These are phyloP conservation scores for Ustanciosporium gigantosporum DNA, from an alignment of 1,284 basidiomycete species.

Conservation along the genomic window DNA sequence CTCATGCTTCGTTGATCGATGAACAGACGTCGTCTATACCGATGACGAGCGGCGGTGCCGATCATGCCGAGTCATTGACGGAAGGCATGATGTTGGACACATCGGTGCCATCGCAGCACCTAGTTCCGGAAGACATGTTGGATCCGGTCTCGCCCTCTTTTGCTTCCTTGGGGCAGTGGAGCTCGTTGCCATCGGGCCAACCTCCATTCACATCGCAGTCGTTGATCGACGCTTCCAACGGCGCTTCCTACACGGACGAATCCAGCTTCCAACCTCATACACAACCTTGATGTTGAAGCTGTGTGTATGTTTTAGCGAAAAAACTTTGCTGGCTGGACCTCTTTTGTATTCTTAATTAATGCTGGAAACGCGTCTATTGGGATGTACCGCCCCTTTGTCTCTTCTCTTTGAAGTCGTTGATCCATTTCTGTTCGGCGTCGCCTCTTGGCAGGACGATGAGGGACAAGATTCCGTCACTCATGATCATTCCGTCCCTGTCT, in stretches of 20 bases:
- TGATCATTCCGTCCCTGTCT: slow-evolving; percentile 76
- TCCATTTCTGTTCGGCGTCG: slow-evolving; percentile 76
- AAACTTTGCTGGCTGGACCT: no score
- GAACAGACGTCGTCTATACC: not conserved
- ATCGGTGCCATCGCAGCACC: not conserved
- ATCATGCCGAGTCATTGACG: not conserved
- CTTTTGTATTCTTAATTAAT: no score
- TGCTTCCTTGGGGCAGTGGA: not conserved
- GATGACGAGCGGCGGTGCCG: not conserved
- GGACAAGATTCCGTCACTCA: slow-evolving; percentile 82
- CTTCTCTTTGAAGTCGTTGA: slow-evolving; percentile 80
- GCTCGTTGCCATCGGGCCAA: not conserved
- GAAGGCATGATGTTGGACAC: not conserved
- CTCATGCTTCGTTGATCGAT: not conserved
- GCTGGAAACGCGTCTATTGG: no score
- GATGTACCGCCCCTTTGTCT: no score
- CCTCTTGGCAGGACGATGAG: slow-evolving; percentile 85
- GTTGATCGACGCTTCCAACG: not conserved
- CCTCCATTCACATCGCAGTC: not conserved
- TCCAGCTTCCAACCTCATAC: slow-evolving; percentile 16
- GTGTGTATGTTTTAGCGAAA: no score
- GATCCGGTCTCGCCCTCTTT: slow-evolving; percentile 1
- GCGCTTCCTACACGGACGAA: not conserved
- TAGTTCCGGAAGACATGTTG: not conserved
- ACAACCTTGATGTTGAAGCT: slow-evolving; percentile 14